Percentiles rank a stretch among this genome's conserved stretches.
These are phyloP conservation scores for Pythium aphanidermatum DNA, from an alignment of 352 stramenopile genomes.

Conservation along the genomic window DNA sequence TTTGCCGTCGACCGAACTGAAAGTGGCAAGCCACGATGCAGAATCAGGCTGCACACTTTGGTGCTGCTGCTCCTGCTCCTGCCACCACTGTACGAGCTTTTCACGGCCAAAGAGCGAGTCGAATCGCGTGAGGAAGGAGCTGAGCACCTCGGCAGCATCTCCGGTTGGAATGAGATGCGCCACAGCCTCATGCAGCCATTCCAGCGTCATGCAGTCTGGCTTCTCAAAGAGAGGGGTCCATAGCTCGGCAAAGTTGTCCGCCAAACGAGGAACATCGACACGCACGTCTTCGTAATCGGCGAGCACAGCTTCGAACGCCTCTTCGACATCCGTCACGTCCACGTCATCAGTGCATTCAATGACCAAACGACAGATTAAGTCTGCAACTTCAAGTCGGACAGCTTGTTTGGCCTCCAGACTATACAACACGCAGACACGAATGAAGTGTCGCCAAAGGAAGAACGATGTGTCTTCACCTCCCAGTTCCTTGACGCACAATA, in stretches of 20 bases:
- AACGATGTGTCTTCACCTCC: slow-evolving; percentile 14
- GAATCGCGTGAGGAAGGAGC: slow-evolving; percentile 32
- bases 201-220: slow-evolving; percentile 28
- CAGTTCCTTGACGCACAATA: slow-evolving; percentile 71
- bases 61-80: slow-evolving; percentile 8
- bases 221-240: slow-evolving; percentile 58
- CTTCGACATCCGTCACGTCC: slow-evolving; percentile 39
- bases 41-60: too few relatives aligned
- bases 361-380: slow-evolving; percentile 39
- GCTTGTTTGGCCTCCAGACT: slow-evolving; percentile 47
- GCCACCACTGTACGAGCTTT: slow-evolving; percentile 51
- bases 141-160: slow-evolving; percentile 42
- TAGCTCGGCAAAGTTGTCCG: slow-evolving; percentile 48
- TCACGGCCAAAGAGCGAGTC: slow-evolving; percentile 25
- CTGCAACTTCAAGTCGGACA: slow-evolving; percentile 37
- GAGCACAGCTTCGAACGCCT: slow-evolving; percentile 46
- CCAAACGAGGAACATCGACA: slow-evolving; percentile 68
- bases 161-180: slow-evolving; percentile 36
- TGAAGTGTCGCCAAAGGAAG: slow-evolving; percentile 64
- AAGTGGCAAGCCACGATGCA: slow-evolving; percentile 13
- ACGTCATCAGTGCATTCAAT: slow-evolving; percentile 28
- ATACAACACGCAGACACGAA: slow-evolving; percentile 36
- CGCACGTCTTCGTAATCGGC: slow-evolving; percentile 68
- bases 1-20: slow-evolving; percentile 3
- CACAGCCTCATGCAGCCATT: slow-evolving; percentile 42